phyloP scores from a whole-genome alignment of 2,329 filamentous ascomycete genomes.

The Claviceps fusiformis region DNA sequence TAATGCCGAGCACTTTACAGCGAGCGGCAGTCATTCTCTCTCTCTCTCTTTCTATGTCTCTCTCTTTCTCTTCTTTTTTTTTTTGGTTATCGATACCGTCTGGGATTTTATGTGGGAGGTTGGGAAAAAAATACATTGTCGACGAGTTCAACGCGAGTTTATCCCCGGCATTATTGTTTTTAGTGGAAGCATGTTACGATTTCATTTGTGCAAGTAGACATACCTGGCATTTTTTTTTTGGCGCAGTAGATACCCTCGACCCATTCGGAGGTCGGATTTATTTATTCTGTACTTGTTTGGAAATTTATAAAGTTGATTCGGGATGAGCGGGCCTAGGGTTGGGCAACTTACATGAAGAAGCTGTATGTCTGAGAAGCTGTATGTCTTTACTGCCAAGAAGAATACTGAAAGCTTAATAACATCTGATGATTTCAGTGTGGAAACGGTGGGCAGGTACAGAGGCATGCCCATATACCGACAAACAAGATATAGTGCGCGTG shows the following conservation, averaged over 20 bases:
- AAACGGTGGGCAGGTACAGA: too few species aligned
- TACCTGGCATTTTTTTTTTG: not conserved
- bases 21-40: not conserved
- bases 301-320: too few species aligned
- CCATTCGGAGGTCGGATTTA: conserved; percentile 1
- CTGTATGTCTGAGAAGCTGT: too few species aligned
- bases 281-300: not conserved
- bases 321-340: too few species aligned
- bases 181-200: not conserved
- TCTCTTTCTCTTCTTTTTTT: too few species aligned
- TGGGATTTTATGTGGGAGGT: not conserved
- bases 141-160: not conserved
- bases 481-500: too few species aligned
- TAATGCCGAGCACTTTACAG: not conserved
- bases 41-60: not conserved
- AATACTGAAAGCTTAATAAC: too few species aligned
- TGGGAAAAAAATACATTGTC: not conserved
- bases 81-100: too few species aligned
- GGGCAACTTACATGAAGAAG: too few species aligned
- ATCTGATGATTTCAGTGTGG: too few species aligned
- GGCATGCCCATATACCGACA: too few species aligned
- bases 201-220: not conserved
- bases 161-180: not conserved
- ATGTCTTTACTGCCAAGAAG: too few species aligned
- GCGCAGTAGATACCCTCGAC: conserved; percentile 5